Conservation (phyloP, 2,329 filamentous ascomycete genomes). For the Colletotrichum gigasporum region DNA sequence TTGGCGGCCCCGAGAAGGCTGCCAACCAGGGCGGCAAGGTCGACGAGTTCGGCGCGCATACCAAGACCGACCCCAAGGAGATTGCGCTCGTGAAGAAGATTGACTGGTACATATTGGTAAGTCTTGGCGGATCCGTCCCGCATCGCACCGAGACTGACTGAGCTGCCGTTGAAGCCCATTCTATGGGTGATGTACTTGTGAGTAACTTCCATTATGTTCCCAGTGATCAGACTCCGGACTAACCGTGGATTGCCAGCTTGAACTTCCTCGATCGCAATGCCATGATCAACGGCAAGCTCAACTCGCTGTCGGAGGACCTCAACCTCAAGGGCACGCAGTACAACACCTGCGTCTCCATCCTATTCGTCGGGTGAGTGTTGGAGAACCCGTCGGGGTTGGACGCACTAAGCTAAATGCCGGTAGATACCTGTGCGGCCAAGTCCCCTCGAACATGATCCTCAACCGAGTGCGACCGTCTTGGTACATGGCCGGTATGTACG, state of each 20-base stretch:
- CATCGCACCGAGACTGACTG: no score
- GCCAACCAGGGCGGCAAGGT: slow-evolving; percentile 2
- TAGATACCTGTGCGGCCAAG: slow-evolving; percentile 27
- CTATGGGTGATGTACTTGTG: slow-evolving; percentile 33
- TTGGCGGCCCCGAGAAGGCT: slow-evolving; percentile 18
- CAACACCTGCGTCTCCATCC: slow-evolving; percentile 36
- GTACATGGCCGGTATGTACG: slow-evolving; percentile 23
- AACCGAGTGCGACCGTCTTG: slow-evolving; percentile 37
- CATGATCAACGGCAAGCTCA: slow-evolving; percentile 41
- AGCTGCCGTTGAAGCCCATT: slow-evolving; percentile 35
- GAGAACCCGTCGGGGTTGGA: slow-evolving; percentile 41
- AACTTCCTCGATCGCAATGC: slow-evolving; percentile 41
- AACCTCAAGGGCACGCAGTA: slow-evolving; percentile 40
- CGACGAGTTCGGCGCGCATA: slow-evolving; percentile 49
- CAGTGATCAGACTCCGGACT: background rate
- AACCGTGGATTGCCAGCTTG: slow-evolving; percentile 8
- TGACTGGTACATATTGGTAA: slow-evolving; percentile 43
- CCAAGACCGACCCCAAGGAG: slow-evolving; percentile 49
- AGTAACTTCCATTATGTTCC: no score
- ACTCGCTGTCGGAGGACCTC: slow-evolving; percentile 40
- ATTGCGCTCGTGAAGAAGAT: slow-evolving; percentile 46
- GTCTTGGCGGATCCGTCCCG: background rate
- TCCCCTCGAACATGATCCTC: slow-evolving; percentile 46
- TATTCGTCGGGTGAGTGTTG: slow-evolving; percentile 34
- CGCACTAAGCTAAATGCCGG: background rate